phyloP scores from a whole-genome alignment of 768 basidiomycete species.

The Rhizopogon sp. region DNA sequence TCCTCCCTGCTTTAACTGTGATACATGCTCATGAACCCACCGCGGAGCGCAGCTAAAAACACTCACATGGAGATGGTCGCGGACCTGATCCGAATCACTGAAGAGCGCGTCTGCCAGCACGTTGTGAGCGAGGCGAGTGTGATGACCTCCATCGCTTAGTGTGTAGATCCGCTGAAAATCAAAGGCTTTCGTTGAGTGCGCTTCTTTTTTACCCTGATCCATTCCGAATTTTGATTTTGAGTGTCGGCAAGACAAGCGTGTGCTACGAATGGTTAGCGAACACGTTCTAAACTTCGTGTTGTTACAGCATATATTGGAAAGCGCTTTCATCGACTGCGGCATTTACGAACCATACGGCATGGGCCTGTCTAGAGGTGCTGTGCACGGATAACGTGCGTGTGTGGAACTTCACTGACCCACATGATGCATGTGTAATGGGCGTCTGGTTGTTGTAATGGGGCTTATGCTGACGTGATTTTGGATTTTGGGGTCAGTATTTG shows the following conservation, averaged over 20 bases:
- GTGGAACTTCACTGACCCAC: conserved; percentile 13
- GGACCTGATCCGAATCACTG: neutral
- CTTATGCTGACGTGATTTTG: neutral
- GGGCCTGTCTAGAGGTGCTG: conserved; percentile 9
- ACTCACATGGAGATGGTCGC: neutral
- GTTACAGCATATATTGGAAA: conserved; percentile 16
- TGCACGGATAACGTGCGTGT: conserved; percentile 13
- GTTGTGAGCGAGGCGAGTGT: neutral
- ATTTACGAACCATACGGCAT: conserved; percentile 2
- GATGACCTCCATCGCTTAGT: too few relatives aligned
- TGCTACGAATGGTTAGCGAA: neutral
- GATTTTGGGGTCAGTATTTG: neutral
- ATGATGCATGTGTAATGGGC: neutral
- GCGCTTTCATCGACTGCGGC: conserved; percentile 5
- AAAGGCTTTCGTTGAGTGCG: too few relatives aligned
- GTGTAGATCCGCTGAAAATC: too few relatives aligned
- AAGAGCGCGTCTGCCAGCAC: neutral
- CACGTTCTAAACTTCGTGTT: neutral
- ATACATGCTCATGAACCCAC: neutral
- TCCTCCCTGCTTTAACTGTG: neutral
- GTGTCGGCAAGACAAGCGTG: neutral
- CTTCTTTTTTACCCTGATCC: too few relatives aligned
- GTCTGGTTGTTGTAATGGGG: too few relatives aligned
- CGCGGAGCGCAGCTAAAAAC: neutral
- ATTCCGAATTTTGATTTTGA: neutral